Base-by-base conservation (phyloP, 2,329 filamentous ascomycete species). In the Xylariaceae sp. region DNA sequence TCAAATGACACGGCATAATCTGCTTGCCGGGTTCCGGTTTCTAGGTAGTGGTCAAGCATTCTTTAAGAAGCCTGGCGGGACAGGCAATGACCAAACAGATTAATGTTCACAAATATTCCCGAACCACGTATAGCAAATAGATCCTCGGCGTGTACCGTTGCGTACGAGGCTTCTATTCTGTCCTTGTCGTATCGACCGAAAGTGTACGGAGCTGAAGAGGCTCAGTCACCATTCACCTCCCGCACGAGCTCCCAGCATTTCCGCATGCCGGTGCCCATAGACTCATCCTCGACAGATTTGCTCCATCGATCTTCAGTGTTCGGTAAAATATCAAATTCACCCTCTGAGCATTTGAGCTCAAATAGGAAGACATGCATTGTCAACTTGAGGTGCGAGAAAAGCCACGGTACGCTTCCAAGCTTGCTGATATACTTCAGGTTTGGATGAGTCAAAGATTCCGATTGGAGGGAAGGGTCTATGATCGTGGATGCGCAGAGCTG, bases 211-310 rank as follows among this genome's bases (percentile, higher is more conserved):
- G n/a, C 19, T 17, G 12, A 9, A 31, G 29, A 26, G 11, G 24
- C 14, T 65, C 41, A 65, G 17, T 56, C 46, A 11, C 46, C 53
- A 36, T 57, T 58, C 6, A 53, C 65, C 12, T 69, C 65, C 48
- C 68, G 72, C 8, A 76, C 73, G 12, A 84, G 67, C 2, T 75
- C 69, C 82, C 82, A 85, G 66, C 82, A 85, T 64, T 82, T 84
- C 33, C 79, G 75, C 82, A 85, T 85, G 0, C 82, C 82, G 0
- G 82, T 84, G 0, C 82, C 82, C 82, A 85, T 85, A 0, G 81
- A 82, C 65, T 82, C 79, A 1, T 64, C 66, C 2, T 83, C 81
- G 1, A 82, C 72, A 6, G 74, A 72, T 2, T 69, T 65, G 1
- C 68, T 69, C 75, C 79, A 81, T 24, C 72, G 72, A 39, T 57